phyloP scores from a whole-genome alignment of 495 filamentous ascomycete species.

The Lepraria neglecta region DNA sequence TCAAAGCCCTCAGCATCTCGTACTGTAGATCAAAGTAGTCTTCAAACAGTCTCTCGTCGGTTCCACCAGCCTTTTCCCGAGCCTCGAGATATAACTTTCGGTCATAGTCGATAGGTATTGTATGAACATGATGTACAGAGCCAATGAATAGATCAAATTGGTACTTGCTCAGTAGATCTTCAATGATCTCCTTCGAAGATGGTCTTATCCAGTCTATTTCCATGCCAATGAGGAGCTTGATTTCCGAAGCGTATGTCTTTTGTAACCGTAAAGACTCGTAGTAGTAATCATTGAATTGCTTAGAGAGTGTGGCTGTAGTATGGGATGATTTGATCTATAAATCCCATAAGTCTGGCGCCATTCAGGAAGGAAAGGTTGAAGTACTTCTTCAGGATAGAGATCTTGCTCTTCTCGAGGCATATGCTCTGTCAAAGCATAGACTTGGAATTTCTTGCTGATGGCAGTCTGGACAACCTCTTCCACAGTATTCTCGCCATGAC shows the following conservation, averaged over 20 bases:
- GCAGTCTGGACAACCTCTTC: constrained; percentile 78
- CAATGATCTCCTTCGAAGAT: constrained; percentile 52
- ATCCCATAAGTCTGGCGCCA: neutral
- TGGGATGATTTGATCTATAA: constrained; percentile 39
- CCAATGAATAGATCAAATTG: constrained; percentile 83
- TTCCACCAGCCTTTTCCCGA: constrained; percentile 48
- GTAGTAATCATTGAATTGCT: constrained; percentile 65
- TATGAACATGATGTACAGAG: constrained; percentile 79
- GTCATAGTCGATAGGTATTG: constrained; percentile 87
- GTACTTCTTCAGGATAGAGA: constrained; percentile 91
- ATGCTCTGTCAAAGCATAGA: constrained; percentile 92
- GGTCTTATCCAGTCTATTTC: constrained; percentile 87
- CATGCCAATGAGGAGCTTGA: constrained; percentile 81
- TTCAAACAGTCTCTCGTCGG: constrained; percentile 66
- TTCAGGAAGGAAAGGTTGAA: neutral
- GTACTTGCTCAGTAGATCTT: constrained; percentile 50
- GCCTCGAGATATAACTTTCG: constrained; percentile 58
- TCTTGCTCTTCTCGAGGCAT: constrained; percentile 77
- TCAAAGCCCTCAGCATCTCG: constrained; percentile 66
- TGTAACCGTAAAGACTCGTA: constrained; percentile 66
- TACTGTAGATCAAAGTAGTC: constrained; percentile 83
- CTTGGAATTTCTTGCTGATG: constrained; percentile 68
- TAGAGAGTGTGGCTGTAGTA: constrained; percentile 36
- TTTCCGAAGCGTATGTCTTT: constrained; percentile 58
- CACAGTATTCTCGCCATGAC: constrained; percentile 76